These are phyloP conservation scores for Pseudoscleropodium purum DNA, from an alignment of 225 moss, liverwort and hornwort genomes.

Conservation along the genomic window DNA sequence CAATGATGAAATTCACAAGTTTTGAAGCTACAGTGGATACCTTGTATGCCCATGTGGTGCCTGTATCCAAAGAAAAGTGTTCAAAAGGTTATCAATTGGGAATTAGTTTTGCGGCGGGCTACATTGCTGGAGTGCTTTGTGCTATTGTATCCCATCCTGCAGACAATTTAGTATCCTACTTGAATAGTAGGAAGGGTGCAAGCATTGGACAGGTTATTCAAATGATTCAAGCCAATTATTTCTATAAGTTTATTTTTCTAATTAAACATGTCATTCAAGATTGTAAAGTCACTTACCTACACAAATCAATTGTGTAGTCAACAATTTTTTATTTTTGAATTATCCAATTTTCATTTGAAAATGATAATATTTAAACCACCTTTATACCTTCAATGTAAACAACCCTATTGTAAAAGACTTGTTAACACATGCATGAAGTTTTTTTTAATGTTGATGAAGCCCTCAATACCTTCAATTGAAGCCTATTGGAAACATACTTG, in stretches of 20 bases:
- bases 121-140: conserved; percentile 84
- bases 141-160: conserved; percentile 88
- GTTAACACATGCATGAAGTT: not conserved
- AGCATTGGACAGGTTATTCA: conserved; percentile 52
- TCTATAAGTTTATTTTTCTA: too few species aligned
- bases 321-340: not conserved
- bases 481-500: not conserved
- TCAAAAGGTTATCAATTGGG: conserved; percentile 70
- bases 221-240: not conserved
- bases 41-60: conserved; percentile 63
- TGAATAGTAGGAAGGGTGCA: conserved; percentile 70
- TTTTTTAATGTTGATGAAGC: not conserved
- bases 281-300: not conserved
- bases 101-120: conserved; percentile 78
- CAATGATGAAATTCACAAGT: conserved; percentile 95
- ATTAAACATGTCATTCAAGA: not conserved
- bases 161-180: conserved; percentile 86
- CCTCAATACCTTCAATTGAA: not conserved
- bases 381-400: not conserved
- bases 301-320: not conserved
- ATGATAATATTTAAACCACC: not conserved
- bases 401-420: not conserved
- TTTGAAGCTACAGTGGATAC: conserved; percentile 79
- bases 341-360: not conserved
- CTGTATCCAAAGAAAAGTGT: conserved; percentile 59